Base-by-base conservation (phyloP, 2,329 filamentous ascomycete genomes). In the Cadophora luteo-olivacea region DNA sequence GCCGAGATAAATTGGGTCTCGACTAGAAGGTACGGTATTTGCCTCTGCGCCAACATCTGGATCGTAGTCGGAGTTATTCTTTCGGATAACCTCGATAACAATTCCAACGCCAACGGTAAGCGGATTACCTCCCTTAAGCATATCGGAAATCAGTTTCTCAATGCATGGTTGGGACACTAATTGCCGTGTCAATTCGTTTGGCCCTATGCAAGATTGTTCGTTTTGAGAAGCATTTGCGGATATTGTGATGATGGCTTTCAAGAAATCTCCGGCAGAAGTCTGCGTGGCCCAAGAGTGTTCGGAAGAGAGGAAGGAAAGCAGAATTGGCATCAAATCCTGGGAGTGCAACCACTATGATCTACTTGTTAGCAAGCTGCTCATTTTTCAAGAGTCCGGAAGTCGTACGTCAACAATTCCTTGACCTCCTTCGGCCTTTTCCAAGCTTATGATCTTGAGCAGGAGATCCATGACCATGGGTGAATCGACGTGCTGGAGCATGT, bases 41-140 rank as follows among this genome's bases (percentile, higher is more conserved):
- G 92, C 89, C 68, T 94, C 93, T 61, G 91, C 89, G 70, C 94
- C 90, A 74, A 94, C 92, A 74, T 98, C 96, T 0, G 96, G 91
- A 75, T 99, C 96, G 78, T 99, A 99, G 80, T 99, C 96, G 0
- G 96, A 98, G 79, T 99, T 99, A 81, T 99, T 99, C 83, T 99
- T 99, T 69, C 96, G 89, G 78, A 99, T 99, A 57, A 99, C 96
- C 81, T 99, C 96, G 72, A 99, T 99, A 41, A 99, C 88, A 76
- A 98, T 97, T 24, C 96, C 96, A 12, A 99, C 96, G 61, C 96
- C 96, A 19, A 98, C 97, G 0, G 95, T 98, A 68, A 99, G 82
- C 6, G 96, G 92, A 76, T 99, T 98, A 32, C 96, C 96, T 49
- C 96, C 96, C 63, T 90, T 87, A 16, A 98, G 87, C 96, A 99